Conservation (phyloP, 2,329 filamentous ascomycete genomes). For the Stachybotrys chartarum region DNA sequence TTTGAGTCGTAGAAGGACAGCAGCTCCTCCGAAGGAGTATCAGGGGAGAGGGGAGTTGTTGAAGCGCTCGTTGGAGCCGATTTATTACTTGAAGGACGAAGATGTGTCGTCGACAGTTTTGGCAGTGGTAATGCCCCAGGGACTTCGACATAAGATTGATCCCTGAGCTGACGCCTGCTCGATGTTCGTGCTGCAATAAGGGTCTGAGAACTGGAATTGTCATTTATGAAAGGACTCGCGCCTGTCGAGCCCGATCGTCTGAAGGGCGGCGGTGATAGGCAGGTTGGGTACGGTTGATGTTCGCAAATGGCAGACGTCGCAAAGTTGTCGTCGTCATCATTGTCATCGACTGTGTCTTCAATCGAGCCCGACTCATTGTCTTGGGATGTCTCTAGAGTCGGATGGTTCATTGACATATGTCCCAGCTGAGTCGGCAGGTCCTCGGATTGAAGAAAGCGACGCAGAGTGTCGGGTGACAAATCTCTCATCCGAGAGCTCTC, state of each 20-base stretch:
- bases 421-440: slow-evolving; percentile 26
- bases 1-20: slow-evolving; percentile 41
- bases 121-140: slow-evolving; percentile 7
- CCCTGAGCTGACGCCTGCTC: neutral
- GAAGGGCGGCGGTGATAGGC: slow-evolving; percentile 46
- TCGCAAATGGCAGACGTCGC: slow-evolving; percentile 44
- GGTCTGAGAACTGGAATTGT: slow-evolving; percentile 16
- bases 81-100: slow-evolving; percentile 13
- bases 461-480: slow-evolving; percentile 49
- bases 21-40: slow-evolving; percentile 31
- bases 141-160: neutral
- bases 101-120: slow-evolving; percentile 13
- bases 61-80: slow-evolving; percentile 19
- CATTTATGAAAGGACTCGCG: slow-evolving; percentile 12
- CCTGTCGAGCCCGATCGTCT: slow-evolving; percentile 27
- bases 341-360: slow-evolving; percentile 25
- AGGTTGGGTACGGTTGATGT: slow-evolving; percentile 32
- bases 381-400: slow-evolving; percentile 25
- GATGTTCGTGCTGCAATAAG: slow-evolving; percentile 12
- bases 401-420: slow-evolving; percentile 20
- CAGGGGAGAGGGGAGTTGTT: slow-evolving; percentile 28
- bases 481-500: slow-evolving; percentile 39
- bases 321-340: slow-evolving; percentile 57
- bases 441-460: slow-evolving; percentile 39
- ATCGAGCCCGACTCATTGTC: neutral